phyloP scores from a whole-genome alignment of 1,284 basidiomycete genomes.

The Fomitopsis betulina region DNA sequence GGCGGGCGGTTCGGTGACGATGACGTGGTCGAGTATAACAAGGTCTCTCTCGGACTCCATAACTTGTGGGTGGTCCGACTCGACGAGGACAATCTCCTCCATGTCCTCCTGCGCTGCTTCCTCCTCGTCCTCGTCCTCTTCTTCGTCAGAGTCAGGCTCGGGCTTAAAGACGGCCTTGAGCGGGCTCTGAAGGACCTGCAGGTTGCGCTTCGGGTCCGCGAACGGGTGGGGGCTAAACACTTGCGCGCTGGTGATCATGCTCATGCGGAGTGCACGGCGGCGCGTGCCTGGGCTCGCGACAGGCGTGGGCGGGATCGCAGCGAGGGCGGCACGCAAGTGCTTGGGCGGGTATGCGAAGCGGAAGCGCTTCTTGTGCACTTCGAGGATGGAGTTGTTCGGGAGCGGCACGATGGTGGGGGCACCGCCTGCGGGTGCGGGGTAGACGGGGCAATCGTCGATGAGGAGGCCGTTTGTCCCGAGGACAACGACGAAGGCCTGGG shows the following conservation, averaged over 20 bases:
- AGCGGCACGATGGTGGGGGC: constrained; percentile 53
- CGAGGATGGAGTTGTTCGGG: constrained; percentile 58
- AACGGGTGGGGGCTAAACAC: constrained; percentile 66
- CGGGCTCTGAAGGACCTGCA: constrained; percentile 56
- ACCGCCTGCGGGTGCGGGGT: constrained; percentile 33
- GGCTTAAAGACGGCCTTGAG: constrained; percentile 35
- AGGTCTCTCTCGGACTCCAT: constrained; percentile 67
- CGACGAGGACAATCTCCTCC: constrained; percentile 55
- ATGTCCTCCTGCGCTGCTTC: constrained; percentile 28
- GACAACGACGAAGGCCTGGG: constrained; percentile 63
- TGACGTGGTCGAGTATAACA: constrained; percentile 64
- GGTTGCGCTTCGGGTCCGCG: constrained; percentile 53
- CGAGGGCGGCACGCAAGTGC: constrained; percentile 52
- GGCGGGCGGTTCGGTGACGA: constrained; percentile 23
- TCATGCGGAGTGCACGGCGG: constrained; percentile 52
- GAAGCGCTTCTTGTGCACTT: constrained; percentile 65
- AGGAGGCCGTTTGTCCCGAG: constrained; percentile 51
- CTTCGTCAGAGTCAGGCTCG: constrained; percentile 22
- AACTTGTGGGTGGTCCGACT: constrained; percentile 61
- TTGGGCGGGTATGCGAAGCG: constrained; percentile 69
- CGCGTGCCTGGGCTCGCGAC: constrained; percentile 24
- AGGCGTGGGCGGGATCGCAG: constrained; percentile 37
- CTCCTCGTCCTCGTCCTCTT: constrained; percentile 42
- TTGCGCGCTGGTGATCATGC: constrained; percentile 68
- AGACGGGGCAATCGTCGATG: constrained; percentile 59